A percentile compares a stretch with the other conserved stretches of the same genome.
These are phyloP conservation scores for Mycena alexandri DNA, from an alignment of 768 basidiomycete species.

Conservation along the genomic window DNA sequence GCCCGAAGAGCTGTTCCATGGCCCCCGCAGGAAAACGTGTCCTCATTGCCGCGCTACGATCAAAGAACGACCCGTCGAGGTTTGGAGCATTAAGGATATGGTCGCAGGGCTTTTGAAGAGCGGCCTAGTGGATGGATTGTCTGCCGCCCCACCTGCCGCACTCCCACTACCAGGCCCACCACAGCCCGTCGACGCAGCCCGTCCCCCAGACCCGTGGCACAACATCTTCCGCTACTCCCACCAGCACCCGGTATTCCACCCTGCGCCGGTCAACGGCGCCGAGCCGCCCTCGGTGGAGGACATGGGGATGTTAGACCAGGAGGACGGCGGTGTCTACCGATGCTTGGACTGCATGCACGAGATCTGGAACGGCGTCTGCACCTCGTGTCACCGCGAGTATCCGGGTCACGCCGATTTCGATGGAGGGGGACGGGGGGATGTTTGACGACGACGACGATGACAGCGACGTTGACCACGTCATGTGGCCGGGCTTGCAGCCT, in stretches of 20 bases:
- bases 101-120: constrained; percentile 66
- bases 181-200: constrained; percentile 29
- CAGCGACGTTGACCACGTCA: constrained; percentile 33
- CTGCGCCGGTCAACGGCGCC: constrained; percentile 37
- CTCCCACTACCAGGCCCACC: constrained; percentile 44
- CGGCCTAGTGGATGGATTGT: constrained; percentile 56
- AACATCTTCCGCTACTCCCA: constrained; percentile 65
- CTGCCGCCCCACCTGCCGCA: constrained; percentile 41
- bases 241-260: constrained; percentile 40
- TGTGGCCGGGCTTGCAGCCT: too few relatives aligned
- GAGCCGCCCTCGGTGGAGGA: constrained; percentile 49
- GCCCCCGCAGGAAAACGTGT: constrained; percentile 72
- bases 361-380: constrained; percentile 78
- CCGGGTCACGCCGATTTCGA: constrained; percentile 57
- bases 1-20: constrained; percentile 58
- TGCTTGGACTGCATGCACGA: constrained; percentile 85
- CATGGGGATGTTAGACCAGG: constrained; percentile 76
- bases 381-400: constrained; percentile 71
- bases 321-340: constrained; percentile 83
- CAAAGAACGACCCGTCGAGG: constrained; percentile 72
- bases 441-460: constrained; percentile 44
- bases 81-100: constrained; percentile 80
- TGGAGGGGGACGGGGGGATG: too few relatives aligned
- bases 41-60: constrained; percentile 79
- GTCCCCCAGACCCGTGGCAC: constrained; percentile 70